Evolutionary conservation across 1,139 yeast species (phyloP).

Genomic region (Yamadazyma dushanensis): DNA sequence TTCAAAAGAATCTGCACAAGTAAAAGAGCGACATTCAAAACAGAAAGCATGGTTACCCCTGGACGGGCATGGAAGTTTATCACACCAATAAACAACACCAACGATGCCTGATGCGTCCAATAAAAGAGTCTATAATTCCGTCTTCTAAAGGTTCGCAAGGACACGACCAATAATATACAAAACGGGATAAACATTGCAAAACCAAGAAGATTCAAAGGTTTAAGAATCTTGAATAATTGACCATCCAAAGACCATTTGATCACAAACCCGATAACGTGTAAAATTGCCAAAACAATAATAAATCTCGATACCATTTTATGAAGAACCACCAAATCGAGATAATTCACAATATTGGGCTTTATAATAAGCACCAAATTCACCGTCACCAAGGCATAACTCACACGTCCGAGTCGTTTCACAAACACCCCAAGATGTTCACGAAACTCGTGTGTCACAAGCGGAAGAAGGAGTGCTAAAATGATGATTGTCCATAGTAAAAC

Average conservation of each 20-base stretch:
- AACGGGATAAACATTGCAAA: slow-evolving; percentile 48
- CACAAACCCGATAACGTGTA: slow-evolving; percentile 62
- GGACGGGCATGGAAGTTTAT: slow-evolving; percentile 46
- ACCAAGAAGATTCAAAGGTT: slow-evolving; percentile 60
- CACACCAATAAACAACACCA: slow-evolving; percentile 29
- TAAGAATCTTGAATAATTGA: slow-evolving; percentile 39
- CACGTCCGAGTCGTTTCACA: slow-evolving; percentile 52
- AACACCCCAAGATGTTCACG: slow-evolving; percentile 22
- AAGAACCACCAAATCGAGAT: slow-evolving; percentile 54
- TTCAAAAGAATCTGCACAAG: slow-evolving; percentile 24
- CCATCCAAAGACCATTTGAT: slow-evolving; percentile 45
- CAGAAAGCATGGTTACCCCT: slow-evolving; percentile 29
- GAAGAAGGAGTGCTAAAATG: slow-evolving; percentile 20
- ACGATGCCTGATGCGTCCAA: slow-evolving; percentile 33
- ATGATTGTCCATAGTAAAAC: slow-evolving; percentile 33
- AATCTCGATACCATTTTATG: slow-evolving; percentile 85
- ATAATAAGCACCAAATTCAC: slow-evolving; percentile 59
- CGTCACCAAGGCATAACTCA: slow-evolving; percentile 67
- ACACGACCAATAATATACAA: slow-evolving; percentile 48
- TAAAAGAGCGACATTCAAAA: slow-evolving; percentile 22
- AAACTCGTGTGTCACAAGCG: slow-evolving; percentile 21
- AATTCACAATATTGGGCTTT: slow-evolving; percentile 51
- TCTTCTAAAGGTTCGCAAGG: slow-evolving; percentile 40
- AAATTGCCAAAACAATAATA: slow-evolving; percentile 47
- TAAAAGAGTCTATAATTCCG: slow-evolving; percentile 34